Conservation (phyloP, 768 basidiomycete species). For the Russula foetens region DNA sequence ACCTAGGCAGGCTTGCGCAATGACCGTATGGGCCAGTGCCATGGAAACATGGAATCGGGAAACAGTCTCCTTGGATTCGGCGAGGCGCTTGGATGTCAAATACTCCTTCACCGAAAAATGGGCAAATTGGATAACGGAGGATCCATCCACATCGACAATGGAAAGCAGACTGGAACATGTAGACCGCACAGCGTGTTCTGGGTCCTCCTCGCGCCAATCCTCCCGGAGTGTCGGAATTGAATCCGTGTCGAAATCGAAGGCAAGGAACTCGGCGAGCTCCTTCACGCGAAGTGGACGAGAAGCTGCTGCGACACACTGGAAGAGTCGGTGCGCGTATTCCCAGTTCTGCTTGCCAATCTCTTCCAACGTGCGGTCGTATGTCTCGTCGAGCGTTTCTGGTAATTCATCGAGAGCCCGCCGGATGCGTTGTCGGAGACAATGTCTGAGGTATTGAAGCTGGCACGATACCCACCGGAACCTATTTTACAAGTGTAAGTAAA, state of each 20-base stretch:
- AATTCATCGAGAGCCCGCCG: neutral
- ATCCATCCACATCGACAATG: neutral
- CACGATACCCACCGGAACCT: slow-evolving; percentile 7
- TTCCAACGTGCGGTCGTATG: neutral
- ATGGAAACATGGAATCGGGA: neutral
- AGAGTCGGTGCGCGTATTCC: neutral
- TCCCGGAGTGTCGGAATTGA: neutral
- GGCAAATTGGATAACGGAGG: neutral
- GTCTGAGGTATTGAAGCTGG: neutral
- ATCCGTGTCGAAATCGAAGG: neutral
- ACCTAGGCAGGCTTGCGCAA: neutral
- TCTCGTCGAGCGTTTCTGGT: neutral
- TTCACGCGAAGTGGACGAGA: neutral
- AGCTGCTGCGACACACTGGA: neutral
- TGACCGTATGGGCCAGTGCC: neutral
- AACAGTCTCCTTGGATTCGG: neutral
- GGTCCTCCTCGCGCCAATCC: neutral
- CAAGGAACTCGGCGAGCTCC: slow-evolving; percentile 3
- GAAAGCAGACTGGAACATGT: neutral
- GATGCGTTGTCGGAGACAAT: neutral
- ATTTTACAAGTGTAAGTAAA: neutral
- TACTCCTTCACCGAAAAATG: slow-evolving; percentile 10
- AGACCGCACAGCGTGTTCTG: neutral
- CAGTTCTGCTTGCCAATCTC: neutral
- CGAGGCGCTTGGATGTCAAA: neutral